Conservation (phyloP, 257 asterid genomes). For the Linderniella brevidens region DNA sequence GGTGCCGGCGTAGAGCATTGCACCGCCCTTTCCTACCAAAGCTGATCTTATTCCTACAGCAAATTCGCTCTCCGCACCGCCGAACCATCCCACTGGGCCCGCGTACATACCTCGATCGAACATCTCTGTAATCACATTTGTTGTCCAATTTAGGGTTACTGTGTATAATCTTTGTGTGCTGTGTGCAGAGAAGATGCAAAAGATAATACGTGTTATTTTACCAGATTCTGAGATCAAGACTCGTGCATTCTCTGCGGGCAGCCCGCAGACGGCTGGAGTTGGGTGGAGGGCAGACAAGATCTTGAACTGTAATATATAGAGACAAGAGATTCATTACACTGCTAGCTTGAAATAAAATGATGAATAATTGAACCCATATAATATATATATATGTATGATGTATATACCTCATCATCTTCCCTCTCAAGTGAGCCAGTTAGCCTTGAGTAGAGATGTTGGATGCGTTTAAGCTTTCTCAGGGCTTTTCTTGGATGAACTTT, state of each 20-base stretch:
- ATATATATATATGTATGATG: neutral
- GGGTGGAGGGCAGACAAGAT: conserved; percentile 44
- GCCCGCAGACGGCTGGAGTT: conserved; percentile 56
- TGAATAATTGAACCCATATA: neutral
- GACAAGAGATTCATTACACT: neutral
- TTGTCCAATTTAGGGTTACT: neutral
- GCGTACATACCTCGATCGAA: conserved; percentile 92
- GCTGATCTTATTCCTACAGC: conserved; percentile 97
- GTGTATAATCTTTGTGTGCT: neutral
- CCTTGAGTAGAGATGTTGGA: no score
- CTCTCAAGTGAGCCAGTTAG: no score
- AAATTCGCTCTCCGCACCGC: conserved; percentile 92
- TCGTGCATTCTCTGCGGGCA: conserved; percentile 37
- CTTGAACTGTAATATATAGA: conserved; percentile 28
- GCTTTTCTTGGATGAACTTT: no score
- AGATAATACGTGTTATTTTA: conserved; percentile 12
- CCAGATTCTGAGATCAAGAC: conserved; percentile 32
- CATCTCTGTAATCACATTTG: neutral
- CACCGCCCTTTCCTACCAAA: conserved; percentile 68
- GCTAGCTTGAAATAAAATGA: neutral
- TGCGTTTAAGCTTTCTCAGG: no score
- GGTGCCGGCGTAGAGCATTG: conserved; percentile 63
- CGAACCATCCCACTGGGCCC: conserved; percentile 96
- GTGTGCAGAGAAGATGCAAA: neutral
- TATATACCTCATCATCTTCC: no score